phyloP scores from a whole-genome alignment of 2,329 filamentous ascomycete genomes.

The Colletotrichum musicola region DNA sequence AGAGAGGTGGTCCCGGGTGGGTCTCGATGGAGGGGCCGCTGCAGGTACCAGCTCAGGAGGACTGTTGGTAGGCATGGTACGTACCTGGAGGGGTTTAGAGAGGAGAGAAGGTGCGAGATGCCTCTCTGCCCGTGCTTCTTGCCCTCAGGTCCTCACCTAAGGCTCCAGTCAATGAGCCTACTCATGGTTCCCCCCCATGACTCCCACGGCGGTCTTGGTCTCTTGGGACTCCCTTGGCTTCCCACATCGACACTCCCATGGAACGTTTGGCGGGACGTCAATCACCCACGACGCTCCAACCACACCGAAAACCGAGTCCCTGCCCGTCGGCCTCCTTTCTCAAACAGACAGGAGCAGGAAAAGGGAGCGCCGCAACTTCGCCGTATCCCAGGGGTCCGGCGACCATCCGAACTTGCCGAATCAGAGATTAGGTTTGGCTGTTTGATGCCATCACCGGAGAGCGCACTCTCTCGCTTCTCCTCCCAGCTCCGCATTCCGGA shows the following conservation, averaged over 20 bases:
- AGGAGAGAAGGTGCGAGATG: too few species aligned
- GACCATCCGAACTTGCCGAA: slow-evolving; percentile 33
- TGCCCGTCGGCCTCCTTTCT: slow-evolving; percentile 17
- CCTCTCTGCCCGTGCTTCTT: too few species aligned
- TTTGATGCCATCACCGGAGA: slow-evolving; percentile 25
- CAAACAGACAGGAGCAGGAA: slow-evolving; percentile 9
- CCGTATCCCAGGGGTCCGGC: slow-evolving; percentile 1
- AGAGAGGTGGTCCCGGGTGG: slow-evolving; percentile 1
- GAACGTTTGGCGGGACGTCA: slow-evolving; percentile 12
- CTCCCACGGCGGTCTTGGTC: too few species aligned
- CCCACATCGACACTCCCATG: not conserved
- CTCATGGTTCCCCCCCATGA: too few species aligned
- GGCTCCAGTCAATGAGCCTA: too few species aligned
- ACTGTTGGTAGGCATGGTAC: not conserved
- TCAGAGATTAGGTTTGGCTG: slow-evolving; percentile 31
- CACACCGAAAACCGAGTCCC: slow-evolving; percentile 3
- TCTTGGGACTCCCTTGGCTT: too few species aligned
- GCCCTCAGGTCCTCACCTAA: too few species aligned
- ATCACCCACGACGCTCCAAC: not conserved
- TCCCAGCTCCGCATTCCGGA: not conserved
- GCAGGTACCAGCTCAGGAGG: slow-evolving; percentile 28
- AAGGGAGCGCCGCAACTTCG: slow-evolving; percentile 1
- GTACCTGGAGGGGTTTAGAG: not conserved
- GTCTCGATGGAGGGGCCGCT: slow-evolving; percentile 27
- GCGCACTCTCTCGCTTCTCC: not conserved